These are phyloP conservation scores for Collybia nuda DNA, from an alignment of 768 basidiomycete species.

Conservation along the genomic window DNA sequence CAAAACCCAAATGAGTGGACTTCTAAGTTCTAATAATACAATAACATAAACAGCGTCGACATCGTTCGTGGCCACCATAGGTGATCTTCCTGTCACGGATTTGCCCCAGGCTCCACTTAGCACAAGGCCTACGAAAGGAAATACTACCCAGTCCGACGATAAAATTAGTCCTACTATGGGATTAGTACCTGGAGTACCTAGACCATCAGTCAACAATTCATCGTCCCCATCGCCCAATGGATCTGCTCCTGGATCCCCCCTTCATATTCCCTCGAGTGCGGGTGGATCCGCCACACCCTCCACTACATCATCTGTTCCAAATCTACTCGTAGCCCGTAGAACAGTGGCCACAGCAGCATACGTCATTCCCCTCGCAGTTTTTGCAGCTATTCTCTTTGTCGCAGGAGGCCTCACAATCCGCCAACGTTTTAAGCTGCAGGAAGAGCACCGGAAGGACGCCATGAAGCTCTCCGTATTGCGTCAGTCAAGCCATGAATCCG, in stretches of 20 bases:
- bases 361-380: constrained; percentile 32
- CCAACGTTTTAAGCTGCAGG: constrained; percentile 21
- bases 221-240: background rate
- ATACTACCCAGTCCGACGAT: no score
- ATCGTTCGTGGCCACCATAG: constrained; percentile 1
- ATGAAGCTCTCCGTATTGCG: constrained; percentile 18
- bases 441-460: constrained; percentile 15
- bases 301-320: constrained; percentile 6
- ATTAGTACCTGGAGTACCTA: no score
- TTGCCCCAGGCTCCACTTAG: background rate
- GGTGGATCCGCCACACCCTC: background rate
- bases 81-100: background rate
- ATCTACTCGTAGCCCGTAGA: constrained; percentile 19
- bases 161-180: no score
- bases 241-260: background rate
- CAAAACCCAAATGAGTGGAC: no score
- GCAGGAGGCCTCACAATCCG: constrained; percentile 25
- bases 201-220: background rate
- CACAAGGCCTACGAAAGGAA: no score
- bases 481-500: constrained; percentile 14
- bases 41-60: background rate
- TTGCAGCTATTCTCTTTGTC: constrained; percentile 27
- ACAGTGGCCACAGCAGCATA: constrained; percentile 27
- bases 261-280: background rate
- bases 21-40: no score